Base-by-base conservation (phyloP, 1,284 basidiomycete genomes). In the Schizopora paradoxa region DNA sequence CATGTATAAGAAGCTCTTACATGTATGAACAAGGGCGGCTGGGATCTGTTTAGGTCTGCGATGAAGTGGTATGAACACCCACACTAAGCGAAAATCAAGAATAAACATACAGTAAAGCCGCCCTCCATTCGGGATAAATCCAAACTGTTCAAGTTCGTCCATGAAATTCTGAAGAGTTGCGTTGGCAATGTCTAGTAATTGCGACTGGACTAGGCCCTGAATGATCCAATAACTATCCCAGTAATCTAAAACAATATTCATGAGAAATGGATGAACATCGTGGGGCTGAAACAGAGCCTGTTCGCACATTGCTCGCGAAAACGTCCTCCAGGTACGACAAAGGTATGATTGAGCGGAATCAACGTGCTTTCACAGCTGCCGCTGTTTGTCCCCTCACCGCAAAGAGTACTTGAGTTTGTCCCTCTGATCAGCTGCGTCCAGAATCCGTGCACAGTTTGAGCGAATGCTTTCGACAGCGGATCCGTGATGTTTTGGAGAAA, bases 101-200 rank as follows among this genome's bases (percentile, higher is more conserved):
- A n/a, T 25, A 18, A 5, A 55, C 73, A 52, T 56, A 82, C 83
- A 88, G 55, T 90, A 89, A 40, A 82, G 82, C 3, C 88, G 74
- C 11, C 91, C 91, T 10, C 93, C 93, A 58, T 96, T 97, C 1
- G 92, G 92, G 53, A 97, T 83, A 66, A 95, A 97, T 0, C 92
- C 92, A 52, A 80, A 74, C 31, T 63, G 64, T 28, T 86, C 78
- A 41, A 96, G 68, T 59, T 93, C 80, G 58, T 96, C 91, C 90
- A 95, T 92, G 58, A 96, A 93, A 67, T 95, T 94, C 55, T 87
- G 78, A 23, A 94, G 68, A 0, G 91, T 86, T 10, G 71, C 79
- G 55, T 87, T 88, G 45, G 77, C 87, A 41, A 89, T 74, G 49
- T 72, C 70, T 56, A 79, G 82, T 16, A 95, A 72, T 59, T 86